phyloP scores from a whole-genome alignment of 148 eudicot genomes.

The Rhododendron griersonianum region DNA sequence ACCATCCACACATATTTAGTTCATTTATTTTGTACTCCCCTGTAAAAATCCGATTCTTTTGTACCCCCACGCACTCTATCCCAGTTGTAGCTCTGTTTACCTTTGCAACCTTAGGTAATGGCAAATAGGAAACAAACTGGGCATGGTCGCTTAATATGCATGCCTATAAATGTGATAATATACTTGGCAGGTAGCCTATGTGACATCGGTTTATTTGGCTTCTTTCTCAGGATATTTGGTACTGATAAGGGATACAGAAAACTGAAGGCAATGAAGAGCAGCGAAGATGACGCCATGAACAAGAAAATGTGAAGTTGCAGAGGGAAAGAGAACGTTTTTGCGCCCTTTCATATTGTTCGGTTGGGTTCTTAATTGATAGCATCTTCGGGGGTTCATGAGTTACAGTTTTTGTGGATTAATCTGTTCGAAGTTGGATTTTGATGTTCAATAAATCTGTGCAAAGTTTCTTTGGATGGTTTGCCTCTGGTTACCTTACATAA shows the following conservation, averaged over 20 bases:
- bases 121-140: neutral
- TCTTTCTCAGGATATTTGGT: constrained; percentile 66
- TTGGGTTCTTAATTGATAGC: neutral
- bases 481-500: neutral
- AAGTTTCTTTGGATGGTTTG: neutral
- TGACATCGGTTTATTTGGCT: constrained; percentile 1
- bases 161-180: neutral
- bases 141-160: neutral
- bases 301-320: constrained; percentile 33
- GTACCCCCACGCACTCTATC: neutral
- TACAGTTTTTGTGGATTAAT: constrained; percentile 4
- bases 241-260: constrained; percentile 77
- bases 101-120: neutral
- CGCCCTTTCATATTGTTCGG: constrained; percentile 13
- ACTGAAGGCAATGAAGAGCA: constrained; percentile 53
- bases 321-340: constrained; percentile 27
- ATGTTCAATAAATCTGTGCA: neutral
- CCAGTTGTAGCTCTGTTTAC: neutral
- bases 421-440: neutral
- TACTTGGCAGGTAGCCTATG: neutral
- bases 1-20: neutral
- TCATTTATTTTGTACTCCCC: neutral
- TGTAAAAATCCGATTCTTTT: neutral
- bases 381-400: neutral
- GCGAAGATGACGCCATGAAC: constrained; percentile 27